Conservation (phyloP, 169 alveolate species). For the Babesia caballi region DNA sequence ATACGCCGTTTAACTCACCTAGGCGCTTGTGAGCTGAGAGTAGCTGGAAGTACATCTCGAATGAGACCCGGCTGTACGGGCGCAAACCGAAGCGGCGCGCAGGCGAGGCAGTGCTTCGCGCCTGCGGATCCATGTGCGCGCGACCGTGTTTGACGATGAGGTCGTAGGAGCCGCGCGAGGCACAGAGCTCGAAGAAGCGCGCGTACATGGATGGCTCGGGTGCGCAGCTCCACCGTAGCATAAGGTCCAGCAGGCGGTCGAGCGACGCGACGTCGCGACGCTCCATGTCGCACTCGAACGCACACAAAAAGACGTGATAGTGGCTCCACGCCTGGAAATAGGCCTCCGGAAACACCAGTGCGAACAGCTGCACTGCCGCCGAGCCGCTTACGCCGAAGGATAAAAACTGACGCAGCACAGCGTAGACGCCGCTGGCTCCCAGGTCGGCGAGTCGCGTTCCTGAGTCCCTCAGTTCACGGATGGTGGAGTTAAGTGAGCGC, state of each 20-base stretch:
- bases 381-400: conserved; percentile 11
- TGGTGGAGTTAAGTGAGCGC: neutral
- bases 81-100: neutral
- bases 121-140: neutral
- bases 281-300: conserved; percentile 30
- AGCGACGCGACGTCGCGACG: conserved; percentile 6
- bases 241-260: conserved; percentile 10
- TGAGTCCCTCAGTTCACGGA: neutral
- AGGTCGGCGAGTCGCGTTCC: neutral
- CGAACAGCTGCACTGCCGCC: conserved; percentile 10
- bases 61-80: conserved; percentile 2
- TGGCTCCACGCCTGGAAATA: conserved; percentile 17
- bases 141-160: conserved; percentile 1
- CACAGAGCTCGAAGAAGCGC: conserved; percentile 35
- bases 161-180: neutral
- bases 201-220: conserved; percentile 48
- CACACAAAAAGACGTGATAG: conserved; percentile 27
- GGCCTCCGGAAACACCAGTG: conserved; percentile 3
- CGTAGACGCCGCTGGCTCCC: neutral
- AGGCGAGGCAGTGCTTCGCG: neutral
- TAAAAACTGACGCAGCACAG: conserved; percentile 1
- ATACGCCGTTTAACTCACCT: neutral
- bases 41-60: conserved; percentile 15
- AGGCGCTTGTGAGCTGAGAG: neutral
- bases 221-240: conserved; percentile 16